Evolutionary conservation across 148 eudicot genomes (phyloP), one percentile per base, ranked within the genome.

Genomic region (Camellia japonica): DNA sequence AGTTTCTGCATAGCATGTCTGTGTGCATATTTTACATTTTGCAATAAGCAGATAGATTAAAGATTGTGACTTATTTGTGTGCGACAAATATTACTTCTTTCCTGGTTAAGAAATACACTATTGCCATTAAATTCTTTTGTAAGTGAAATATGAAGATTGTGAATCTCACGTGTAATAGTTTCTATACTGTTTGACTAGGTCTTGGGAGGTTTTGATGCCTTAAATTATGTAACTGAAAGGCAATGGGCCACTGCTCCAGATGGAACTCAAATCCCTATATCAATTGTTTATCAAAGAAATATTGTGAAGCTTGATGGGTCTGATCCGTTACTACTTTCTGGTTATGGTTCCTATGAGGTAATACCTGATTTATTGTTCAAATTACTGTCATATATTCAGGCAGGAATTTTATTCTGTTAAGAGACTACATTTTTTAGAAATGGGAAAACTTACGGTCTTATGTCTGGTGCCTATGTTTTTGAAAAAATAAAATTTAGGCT

Each of bases 301-400:
- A 88, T 90, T 63, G 98, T 88, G 79, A 93, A 91, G 90, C 97
- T 93, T 89, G 97, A 95, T 85, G 96, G 97, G 56, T 89, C 97
- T 58, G 96, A 91, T 79, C 97, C 96, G 78, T 79, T 93, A 59
- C 87, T 89, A 75, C 86, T 95, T 56, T 90, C 91, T 85, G 97
- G 98, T 71, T 95, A 95, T 79, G 98, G 98, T 78, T 95, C 98
- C 62, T 95, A 95, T 79, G 96, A 93, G 98, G 98, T 95, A 83
- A 72, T 73, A 38, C 52, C 75, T 77, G 67, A 69, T 59, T 62
- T 66, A 84, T 13, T 58, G n/a, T 43, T 58, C 62, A 62, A 73
- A 66, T 52, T 16, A 44, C 75, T 13, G 7, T 59, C 15, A 20
- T 0, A 11, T 54, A 30, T 71, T 60, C 16, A 60, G 7, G 7